Base-by-base conservation (phyloP, 2,329 filamentous ascomycete species). In the Tolypocladium pustulatum region DNA sequence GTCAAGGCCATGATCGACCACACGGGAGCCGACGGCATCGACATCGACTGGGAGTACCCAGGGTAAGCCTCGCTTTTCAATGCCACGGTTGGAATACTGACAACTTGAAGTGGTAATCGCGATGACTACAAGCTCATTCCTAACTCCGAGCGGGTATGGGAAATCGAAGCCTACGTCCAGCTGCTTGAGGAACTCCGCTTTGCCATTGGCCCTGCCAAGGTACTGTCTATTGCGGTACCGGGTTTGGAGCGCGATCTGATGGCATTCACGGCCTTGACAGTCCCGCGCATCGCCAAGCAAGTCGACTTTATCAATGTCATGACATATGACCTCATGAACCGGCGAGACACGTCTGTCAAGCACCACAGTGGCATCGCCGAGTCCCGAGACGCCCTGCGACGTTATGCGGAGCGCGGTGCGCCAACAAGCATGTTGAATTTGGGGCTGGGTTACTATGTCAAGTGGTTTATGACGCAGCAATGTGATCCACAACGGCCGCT, bases 321-420 rank as follows among this genome's bases (percentile, higher is more conserved):
- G 87, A 79, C 81, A 1, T 90, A 89, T 68, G 87, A 90, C 65
- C 72, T 88, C 58, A 84, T 87, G 77, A 88, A 89, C 73, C 81
- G 87, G 38, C 83, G 88, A 38, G 83, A 89, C 71, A 83, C 71
- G 51, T 67, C 75, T 12, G 88, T 87, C 3, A 78, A 74, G 38
- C 87, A 90, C 69, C 86, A 89, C 67, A 85, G 80, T 51, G 83
- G 83, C n/a, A 75, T 89, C 8, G 66, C 73, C 17, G 78, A 75
- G 12, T 85, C 85, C 0, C 69, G 78, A 8, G 73, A 77, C 6
- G 74, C 81, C 3, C 69, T 90, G 52, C 72, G 84, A 56, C 78
- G 78, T 49, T 90, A 90, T 69, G 72, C 87, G 22, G 73, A 71
- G 34, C 77, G 79, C 4, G 83, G 83, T 27, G 75, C 81, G 4